Percentiles rank a stretch among this genome's conserved stretches.
Evolutionary conservation across 2,329 filamentous ascomycete genomes (phyloP).

Genomic region (Canariomyces notabilis): DNA sequence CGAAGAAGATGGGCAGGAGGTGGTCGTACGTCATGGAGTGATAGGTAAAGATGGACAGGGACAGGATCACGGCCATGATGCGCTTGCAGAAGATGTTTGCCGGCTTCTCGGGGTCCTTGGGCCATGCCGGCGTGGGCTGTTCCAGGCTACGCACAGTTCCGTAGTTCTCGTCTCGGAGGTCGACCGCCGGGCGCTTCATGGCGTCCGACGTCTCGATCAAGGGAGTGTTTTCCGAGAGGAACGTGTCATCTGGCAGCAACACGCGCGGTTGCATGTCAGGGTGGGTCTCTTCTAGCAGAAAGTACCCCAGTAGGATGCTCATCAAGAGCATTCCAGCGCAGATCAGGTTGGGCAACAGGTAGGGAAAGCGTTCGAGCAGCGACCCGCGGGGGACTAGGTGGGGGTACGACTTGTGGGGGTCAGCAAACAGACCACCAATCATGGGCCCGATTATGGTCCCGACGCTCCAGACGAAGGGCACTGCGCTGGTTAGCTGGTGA

Average conservation of each 20-base stretch:
- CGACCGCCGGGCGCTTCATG: constrained; percentile 65
- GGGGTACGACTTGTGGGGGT: constrained; percentile 71
- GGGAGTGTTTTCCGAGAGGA: constrained; percentile 63
- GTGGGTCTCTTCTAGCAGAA: constrained; percentile 84
- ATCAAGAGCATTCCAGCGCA: constrained; percentile 71
- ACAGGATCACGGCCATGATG: constrained; percentile 71
- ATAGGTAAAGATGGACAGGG: constrained; percentile 85
- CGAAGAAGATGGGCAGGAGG: constrained; percentile 85
- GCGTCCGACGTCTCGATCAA: constrained; percentile 71
- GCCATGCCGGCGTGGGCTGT: constrained; percentile 32
- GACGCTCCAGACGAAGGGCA: constrained; percentile 92
- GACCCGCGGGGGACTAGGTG: constrained; percentile 60
- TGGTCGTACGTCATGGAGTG: constrained; percentile 95
- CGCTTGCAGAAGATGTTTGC: constrained; percentile 49
- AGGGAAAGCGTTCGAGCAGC: constrained; percentile 75
- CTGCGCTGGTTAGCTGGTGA: constrained; percentile 9
- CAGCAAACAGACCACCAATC: constrained; percentile 81
- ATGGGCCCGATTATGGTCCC: constrained; percentile 85
- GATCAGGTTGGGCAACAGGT: constrained; percentile 82
- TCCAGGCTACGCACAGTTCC: constrained; percentile 58
- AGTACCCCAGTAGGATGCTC: constrained; percentile 74
- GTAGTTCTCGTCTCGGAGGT: constrained; percentile 73
- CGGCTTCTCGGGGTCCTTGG: constrained; percentile 33
- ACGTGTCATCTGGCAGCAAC: constrained; percentile 43
- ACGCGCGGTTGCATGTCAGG: constrained; percentile 66